Conservation (phyloP, 441 rosid genomes). For the Melastoma candidum region DNA sequence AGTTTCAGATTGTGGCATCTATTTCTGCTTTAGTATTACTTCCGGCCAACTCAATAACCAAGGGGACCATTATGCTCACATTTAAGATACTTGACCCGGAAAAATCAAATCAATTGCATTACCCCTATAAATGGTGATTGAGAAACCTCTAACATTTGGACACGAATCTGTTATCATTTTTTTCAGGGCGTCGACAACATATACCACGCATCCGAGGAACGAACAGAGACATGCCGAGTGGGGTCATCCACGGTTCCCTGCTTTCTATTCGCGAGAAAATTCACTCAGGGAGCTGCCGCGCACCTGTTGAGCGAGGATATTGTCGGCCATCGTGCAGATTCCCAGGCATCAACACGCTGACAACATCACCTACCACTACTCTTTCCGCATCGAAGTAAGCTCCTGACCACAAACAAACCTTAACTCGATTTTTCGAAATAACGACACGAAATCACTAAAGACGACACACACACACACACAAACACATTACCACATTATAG, state of each 20-base stretch:
- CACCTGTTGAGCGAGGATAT: conserved; percentile 71
- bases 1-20: too few species aligned
- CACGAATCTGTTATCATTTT: not conserved
- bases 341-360: conserved; percentile 21
- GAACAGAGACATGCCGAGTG: conserved; percentile 75
- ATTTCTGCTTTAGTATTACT: conserved; percentile 6
- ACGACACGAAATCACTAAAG: too few species aligned
- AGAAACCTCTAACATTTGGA: too few species aligned
- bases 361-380: not conserved
- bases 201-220: conserved; percentile 60
- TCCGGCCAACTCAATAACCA: not conserved
- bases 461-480: too few species aligned
- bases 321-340: conserved; percentile 32
- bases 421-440: too few species aligned
- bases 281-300: conserved; percentile 88
- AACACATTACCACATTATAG: too few species aligned
- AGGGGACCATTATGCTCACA: not conserved
- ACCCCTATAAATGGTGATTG: too few species aligned
- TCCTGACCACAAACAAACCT: too few species aligned
- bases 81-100: not conserved
- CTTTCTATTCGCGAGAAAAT: conserved; percentile 84
- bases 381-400: too few species aligned
- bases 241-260: conserved; percentile 46
- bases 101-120: too few species aligned
- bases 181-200: conserved; percentile 65